Base-by-base conservation (phyloP, 1,139 yeast species). In the Taiozyma sp. region DNA sequence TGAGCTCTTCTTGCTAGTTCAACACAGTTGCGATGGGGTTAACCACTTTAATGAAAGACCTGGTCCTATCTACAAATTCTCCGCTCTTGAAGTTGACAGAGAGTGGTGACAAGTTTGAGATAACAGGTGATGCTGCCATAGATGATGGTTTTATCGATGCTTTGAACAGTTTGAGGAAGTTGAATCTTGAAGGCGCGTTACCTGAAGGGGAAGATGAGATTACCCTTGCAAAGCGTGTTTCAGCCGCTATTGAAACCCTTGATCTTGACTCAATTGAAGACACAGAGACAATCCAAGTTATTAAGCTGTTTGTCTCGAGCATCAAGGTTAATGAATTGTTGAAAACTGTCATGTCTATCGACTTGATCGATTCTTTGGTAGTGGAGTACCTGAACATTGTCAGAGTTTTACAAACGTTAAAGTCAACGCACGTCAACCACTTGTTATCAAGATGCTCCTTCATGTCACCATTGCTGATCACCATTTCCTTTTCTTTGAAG, bases 401-500 rank as follows among this genome's bases (percentile, higher is more conserved):
- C 10, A 49, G 55, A 4, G 54, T 54, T 6, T 44, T 62, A 41
- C 52, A 49, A 40, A 4, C n/a, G 1, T 13, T 48, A 30, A 34
- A 49, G 16, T 12, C 46, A 10, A n/a, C 38, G 1, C 19, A 43
- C 5, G 14, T 19, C 4, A 29, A 44, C 10, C 6, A 8, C 2
- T 46, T 61, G 16, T 44, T 61, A 16, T 39, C 50, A 6, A 48
- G 42, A 14, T 50, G 51, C 12, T 59, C 62, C 1, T 51, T 62
- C 16, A 52, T 62, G 27, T 55, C 57, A 40, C 64, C 65, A 4
- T 46, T 62, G 19, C 45, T 62, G 22, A 58, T 61, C 32, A 49
- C 59, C 0, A 55, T 60, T 30, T 62, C 65, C 3, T 57, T 59
- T 39, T 45, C 63, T 1, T 57, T 44, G 51, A 58, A 54, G 40